Evolutionary conservation across 108 stramenopile species (phyloP).

Genomic region (Nitzschia palea): DNA sequence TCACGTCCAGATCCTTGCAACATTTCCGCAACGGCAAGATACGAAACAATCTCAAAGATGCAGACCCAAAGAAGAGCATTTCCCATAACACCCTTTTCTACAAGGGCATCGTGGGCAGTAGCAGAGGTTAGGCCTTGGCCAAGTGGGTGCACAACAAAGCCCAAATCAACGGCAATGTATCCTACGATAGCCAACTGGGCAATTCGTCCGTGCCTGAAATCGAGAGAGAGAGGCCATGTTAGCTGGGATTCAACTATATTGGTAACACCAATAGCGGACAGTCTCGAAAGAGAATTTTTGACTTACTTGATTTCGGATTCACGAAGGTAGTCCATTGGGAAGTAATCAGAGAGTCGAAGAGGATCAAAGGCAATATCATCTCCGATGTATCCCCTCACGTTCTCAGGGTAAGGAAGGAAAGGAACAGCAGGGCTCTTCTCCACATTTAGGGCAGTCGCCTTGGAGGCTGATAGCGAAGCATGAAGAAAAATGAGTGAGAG

Average conservation of each 20-base stretch:
- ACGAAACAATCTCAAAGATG: conserved; percentile 72
- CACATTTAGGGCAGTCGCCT: conserved; percentile 39
- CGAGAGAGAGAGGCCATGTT: background rate
- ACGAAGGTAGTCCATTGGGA: conserved; percentile 91
- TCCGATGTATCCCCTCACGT: conserved; percentile 86
- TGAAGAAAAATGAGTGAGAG: background rate
- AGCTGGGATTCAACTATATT: background rate
- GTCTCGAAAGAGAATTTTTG: background rate
- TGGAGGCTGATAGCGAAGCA: conserved; percentile 15
- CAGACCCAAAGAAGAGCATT: conserved; percentile 79
- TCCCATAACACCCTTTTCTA: conserved; percentile 85
- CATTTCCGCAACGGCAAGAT: conserved; percentile 79
- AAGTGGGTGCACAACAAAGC: conserved; percentile 75
- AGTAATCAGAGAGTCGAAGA: conserved; percentile 85
- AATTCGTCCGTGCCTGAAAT: conserved; percentile 88
- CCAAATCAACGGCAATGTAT: conserved; percentile 84
- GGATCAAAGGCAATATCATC: conserved; percentile 94
- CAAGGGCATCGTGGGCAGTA: conserved; percentile 78
- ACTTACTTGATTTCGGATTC: conserved; percentile 89
- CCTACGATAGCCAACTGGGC: conserved; percentile 93
- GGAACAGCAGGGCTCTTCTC: conserved; percentile 79
- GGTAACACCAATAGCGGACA: too few species aligned
- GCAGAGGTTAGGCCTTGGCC: conserved; percentile 75
- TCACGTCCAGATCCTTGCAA: conserved; percentile 90
- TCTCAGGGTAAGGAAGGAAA: conserved; percentile 91